A percentile compares a stretch with the other conserved stretches of the same genome.
Evolutionary conservation across 225 moss, liverwort and hornwort species (phyloP).

Genomic region (Physcomitrellopsis africana): DNA sequence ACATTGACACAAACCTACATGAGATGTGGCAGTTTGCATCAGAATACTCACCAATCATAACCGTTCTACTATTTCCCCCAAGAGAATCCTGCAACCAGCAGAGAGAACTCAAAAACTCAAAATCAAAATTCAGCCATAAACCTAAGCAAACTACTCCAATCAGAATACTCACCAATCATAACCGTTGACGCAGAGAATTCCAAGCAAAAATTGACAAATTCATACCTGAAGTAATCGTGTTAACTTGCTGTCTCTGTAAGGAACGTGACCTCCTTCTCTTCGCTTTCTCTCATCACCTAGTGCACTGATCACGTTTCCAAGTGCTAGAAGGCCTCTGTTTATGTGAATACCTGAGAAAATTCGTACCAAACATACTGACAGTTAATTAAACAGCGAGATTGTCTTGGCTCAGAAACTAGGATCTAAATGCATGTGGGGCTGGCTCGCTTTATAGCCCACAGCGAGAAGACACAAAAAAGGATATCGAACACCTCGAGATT

Average conservation of each 20-base stretch:
- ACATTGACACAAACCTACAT: not conserved
- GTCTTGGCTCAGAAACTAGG: not conserved
- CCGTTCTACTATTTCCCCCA: constrained; percentile 96
- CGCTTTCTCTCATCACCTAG: constrained; percentile 96
- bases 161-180: no score
- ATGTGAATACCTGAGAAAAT: constrained; percentile 80
- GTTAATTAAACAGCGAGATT: constrained; percentile 9
- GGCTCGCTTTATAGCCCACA: not conserved
- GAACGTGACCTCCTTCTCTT: constrained; percentile 95
- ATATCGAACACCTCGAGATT: not conserved
- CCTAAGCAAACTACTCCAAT: not conserved
- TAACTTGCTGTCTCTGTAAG: constrained; percentile 94
- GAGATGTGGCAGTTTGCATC: constrained; percentile 2
- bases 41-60: constrained; percentile 87
- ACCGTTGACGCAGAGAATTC: constrained; percentile 4
- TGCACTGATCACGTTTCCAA: constrained; percentile 96
- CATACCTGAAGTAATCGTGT: constrained; percentile 88
- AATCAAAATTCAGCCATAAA: not conserved
- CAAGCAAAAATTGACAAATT: constrained; percentile 2
- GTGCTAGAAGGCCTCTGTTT: constrained; percentile 87
- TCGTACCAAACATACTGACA: constrained; percentile 20
- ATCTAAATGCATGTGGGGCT: not conserved
- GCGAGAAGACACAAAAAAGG: constrained; percentile 13
- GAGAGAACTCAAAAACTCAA: constrained; percentile 18
- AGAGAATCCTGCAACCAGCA: constrained; percentile 79